Conservation (phyloP, 345 rosid species). For the Salix arbutifolia region DNA sequence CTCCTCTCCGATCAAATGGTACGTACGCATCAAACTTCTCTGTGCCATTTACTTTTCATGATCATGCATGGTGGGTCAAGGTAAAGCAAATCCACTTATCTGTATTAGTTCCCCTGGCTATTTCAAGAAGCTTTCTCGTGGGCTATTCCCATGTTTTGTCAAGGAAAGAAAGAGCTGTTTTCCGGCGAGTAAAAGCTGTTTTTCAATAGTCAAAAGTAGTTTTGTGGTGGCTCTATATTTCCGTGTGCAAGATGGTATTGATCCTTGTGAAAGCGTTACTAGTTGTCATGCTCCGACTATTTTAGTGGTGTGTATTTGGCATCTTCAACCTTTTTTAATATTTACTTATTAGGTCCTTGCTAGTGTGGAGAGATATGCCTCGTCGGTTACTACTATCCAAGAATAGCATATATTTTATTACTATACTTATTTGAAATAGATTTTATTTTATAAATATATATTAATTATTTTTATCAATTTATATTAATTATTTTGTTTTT, state of each 20-base stretch:
- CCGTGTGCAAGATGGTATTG: background rate
- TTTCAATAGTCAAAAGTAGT: background rate
- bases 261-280: background rate
- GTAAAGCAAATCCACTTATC: background rate
- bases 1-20: constrained; percentile 1
- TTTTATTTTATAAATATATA: background rate
- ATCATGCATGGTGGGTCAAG: background rate
- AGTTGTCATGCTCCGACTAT: background rate
- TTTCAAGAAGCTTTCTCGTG: background rate
- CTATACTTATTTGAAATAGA: background rate
- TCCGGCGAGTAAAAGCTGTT: background rate
- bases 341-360: background rate
- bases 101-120: background rate
- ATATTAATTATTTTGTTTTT: too few species aligned
- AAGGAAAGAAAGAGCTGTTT: background rate
- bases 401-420: background rate
- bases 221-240: background rate
- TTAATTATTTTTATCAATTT: too few species aligned
- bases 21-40: background rate
- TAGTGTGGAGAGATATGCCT: background rate
- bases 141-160: background rate
- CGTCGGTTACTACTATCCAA: background rate
- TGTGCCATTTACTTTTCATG: background rate
- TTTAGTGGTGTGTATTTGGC: background rate
- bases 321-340: background rate